Evolutionary conservation across 2,329 filamentous ascomycete species (phyloP), one percentile per base, ranked within the genome.

Genomic region (Cladophialophora yegresii): DNA sequence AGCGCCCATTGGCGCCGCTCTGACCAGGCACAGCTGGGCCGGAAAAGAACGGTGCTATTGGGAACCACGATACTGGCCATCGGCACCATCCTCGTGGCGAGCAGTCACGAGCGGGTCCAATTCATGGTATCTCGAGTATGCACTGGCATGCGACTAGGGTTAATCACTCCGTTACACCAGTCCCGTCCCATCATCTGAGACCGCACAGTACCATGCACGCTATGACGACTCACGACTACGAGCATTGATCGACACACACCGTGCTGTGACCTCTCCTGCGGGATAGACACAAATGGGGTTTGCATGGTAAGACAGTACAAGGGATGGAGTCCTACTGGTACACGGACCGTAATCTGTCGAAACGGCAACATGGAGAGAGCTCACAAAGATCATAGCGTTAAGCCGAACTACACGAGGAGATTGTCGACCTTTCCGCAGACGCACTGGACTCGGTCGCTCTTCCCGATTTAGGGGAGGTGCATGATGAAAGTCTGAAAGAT

Each of bases 1-100:
- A 22, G 82, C 81, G 22, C 81, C 82, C 1, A 75, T 83, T 51
- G 72, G 77, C 16, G 82, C 80, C 49, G 83, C 83, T 65, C 81
- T 80, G 72, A 69, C 80, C 20, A 76, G 75, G 76, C 78, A 51
- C 59, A 62, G 28, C 70, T 75, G 20, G 77, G 77, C 32, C 75
- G 77, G 63, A 75, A 75, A 13, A 77, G 74, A 67, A 82, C 84
- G 8, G 81, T 83, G 65, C 85, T 87, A 68, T 77, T 83, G 49
- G 86, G 86, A 54, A 81, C 84, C 22, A 74, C 83, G 47, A 83
- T 87, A 65, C 76, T 78, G 75, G 75, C 78, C 10, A 59, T 78
- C 54, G 77, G 77, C 54, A 76, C 77, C n/a, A 62, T 76, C 51
- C 77, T 78, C 58, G 76, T 77, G 67, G 74, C 70, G 5, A 66